These are phyloP conservation scores for Balamuthia mandrillaris DNA, from an alignment of 208 protist genomes.

Conservation along the genomic window DNA sequence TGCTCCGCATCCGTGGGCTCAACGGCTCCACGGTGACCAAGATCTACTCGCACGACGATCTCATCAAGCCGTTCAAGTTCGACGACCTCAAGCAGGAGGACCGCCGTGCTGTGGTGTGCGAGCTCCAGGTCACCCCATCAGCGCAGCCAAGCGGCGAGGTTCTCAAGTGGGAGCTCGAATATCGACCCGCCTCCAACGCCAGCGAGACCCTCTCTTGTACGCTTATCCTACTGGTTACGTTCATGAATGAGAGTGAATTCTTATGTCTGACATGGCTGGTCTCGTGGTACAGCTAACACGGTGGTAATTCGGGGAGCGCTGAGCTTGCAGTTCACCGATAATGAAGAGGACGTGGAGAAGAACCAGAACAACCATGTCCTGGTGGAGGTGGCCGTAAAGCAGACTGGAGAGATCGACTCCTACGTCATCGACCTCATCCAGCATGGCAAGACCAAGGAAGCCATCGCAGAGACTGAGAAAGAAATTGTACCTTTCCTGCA, in stretches of 20 bases:
- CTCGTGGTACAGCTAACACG: neutral
- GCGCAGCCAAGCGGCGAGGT: neutral
- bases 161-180: neutral
- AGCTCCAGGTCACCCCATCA: slow-evolving; percentile 5
- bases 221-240: neutral
- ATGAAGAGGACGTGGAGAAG: neutral
- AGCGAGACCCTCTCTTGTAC: neutral
- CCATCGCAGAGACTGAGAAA: neutral
- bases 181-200: neutral
- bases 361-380: neutral
- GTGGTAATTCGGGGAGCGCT: neutral
- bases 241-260: neutral
- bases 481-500: neutral
- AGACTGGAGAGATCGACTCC: neutral
- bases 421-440: neutral
- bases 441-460: neutral
- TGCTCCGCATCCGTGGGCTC: neutral
- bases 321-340: neutral
- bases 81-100: slow-evolving; percentile 31
- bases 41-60: slow-evolving; percentile 8
- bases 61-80: slow-evolving; percentile 14
- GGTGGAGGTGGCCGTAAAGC: slow-evolving; percentile 1
- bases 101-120: neutral
- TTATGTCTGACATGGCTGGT: neutral
- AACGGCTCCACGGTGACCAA: neutral